Percentiles rank a stretch among this genome's conserved stretches.
phyloP scores from a whole-genome alignment of 805 yeast species.

The Myxozyma lipomycoides region DNA sequence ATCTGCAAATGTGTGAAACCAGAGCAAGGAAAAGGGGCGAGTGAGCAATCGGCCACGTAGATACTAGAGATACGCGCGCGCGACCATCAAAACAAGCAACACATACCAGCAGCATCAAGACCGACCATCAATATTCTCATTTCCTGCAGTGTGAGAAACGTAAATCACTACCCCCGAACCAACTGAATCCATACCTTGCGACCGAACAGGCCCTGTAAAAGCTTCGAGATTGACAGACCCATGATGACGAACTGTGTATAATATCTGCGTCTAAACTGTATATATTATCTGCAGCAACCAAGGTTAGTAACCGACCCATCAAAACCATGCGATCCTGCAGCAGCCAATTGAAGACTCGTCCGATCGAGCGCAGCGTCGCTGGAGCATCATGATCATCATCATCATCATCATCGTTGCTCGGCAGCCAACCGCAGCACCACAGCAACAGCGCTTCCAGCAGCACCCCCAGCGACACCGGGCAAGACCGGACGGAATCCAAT shows the following conservation, averaged over 20 bases:
- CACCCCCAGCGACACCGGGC: too few relatives aligned
- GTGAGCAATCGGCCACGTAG: too few relatives aligned
- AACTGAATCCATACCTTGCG: conserved; percentile 56
- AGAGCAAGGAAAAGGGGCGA: too few relatives aligned
- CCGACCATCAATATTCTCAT: conserved; percentile 80
- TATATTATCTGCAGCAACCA: too few relatives aligned
- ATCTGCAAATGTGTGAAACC: too few relatives aligned
- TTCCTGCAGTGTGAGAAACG: conserved; percentile 12
- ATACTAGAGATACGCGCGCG: neutral
- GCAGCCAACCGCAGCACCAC: too few relatives aligned
- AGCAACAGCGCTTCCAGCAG: too few relatives aligned
- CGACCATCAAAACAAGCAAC: neutral
- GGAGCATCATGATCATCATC: too few relatives aligned
- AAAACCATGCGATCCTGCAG: conserved; percentile 1
- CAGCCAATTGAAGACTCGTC: neutral
- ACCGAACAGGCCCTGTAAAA: conserved; percentile 92
- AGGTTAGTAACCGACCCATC: conserved; percentile 1
- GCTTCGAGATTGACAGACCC: conserved; percentile 95
- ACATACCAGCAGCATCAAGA: conserved; percentile 83
- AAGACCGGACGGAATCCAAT: too few relatives aligned
- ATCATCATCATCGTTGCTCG: too few relatives aligned
- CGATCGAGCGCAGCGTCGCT: conserved; percentile 1
- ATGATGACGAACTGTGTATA: too few relatives aligned
- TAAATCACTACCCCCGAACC: neutral
- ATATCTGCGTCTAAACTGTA: too few relatives aligned